Evolutionary conservation across 306 rosid genomes (phyloP), one percentile per base, ranked within the genome.

Genomic region (Potentilla sterilis): DNA sequence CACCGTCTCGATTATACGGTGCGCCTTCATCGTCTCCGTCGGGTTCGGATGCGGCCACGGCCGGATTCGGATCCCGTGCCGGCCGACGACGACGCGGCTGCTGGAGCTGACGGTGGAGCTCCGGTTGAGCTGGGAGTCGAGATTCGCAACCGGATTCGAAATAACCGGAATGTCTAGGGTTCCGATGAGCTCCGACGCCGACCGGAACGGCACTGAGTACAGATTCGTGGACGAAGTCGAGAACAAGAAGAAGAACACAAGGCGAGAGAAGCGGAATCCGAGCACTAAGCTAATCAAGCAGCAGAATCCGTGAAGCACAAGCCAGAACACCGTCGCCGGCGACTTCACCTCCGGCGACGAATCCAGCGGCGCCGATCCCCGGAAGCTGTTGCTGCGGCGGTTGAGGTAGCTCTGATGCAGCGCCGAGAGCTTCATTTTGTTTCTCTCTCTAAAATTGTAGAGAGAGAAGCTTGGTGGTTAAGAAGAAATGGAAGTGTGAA

Each of bases 21-120:
- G 98, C 78, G 99, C 99, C 86, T 89, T 87, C 99, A 96, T 96
- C 19, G 93, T 93, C 80, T 96, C 99, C 42, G 69, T 87, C 42
- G 96, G 97, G 86, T 92, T 88, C 81, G 99, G 99, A 76, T 96
- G 99, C 9, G 99, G 99, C 99, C 98, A 96, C 19, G 99, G 92
- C 74, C 98, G 86, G 84, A 96, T 88, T 79, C 99, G 98, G 93
- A 96, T 96, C 90, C 99, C 99, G 65, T 96, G 99, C 69, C 99
- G 84, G 21, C 99, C 99, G 19, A 96, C 99, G 24, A 96, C 89
- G 8, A 96, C 99, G 32, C 99, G 85, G 78, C 99, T 90, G 42
- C 76, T 69, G 74, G 79, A 76, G 76, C 77, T 75, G 9, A 76
- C 40, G 46, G 81, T 49, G 46, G 81, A 11, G n/a, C 88, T 89